These are phyloP conservation scores for Leccinum subatratum DNA, from an alignment of 1,284 basidiomycete species.

Conservation along the genomic window DNA sequence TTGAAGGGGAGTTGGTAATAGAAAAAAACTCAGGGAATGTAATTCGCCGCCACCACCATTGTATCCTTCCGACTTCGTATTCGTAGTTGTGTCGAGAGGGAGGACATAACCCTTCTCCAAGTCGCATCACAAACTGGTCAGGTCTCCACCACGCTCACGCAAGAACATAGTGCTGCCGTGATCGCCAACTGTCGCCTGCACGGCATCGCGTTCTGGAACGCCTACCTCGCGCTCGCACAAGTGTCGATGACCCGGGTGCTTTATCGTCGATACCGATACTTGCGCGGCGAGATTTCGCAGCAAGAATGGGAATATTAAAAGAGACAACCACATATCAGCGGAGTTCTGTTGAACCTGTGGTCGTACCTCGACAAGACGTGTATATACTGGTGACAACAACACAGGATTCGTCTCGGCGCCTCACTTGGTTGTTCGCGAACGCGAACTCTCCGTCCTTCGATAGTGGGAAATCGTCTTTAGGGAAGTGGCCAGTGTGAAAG, in stretches of 20 bases:
- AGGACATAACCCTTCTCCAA: constrained; percentile 54
- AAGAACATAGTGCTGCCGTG: constrained; percentile 28
- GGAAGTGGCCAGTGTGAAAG: constrained; percentile 12
- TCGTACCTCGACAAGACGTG: constrained; percentile 48
- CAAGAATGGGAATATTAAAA: constrained; percentile 53
- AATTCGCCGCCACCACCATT: too few relatives aligned
- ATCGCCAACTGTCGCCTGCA: constrained; percentile 39
- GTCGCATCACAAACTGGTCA: constrained; percentile 34
- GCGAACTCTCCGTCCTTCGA: constrained; percentile 14
- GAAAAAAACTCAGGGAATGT: too few relatives aligned
- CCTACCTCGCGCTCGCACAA: constrained; percentile 48
- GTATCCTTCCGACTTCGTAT: too few relatives aligned
- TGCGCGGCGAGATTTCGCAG: constrained; percentile 43
- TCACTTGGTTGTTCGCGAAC: constrained; percentile 22
- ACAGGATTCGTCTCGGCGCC: not conserved
- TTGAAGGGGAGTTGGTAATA: too few relatives aligned
- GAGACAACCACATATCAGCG: constrained; percentile 45
- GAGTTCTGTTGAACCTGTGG: constrained; percentile 48
- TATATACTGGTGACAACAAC: not conserved
- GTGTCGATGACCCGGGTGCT: constrained; percentile 52
- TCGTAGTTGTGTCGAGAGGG: too few relatives aligned
- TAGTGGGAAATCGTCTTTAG: constrained; percentile 10
- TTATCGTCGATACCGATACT: constrained; percentile 43
- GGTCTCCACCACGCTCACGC: constrained; percentile 26
- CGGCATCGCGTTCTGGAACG: constrained; percentile 48